A percentile compares a stretch with the other conserved stretches of the same genome.
phyloP scores from a whole-genome alignment of 1,139 yeast genomes.

The Wickerhamomyces sp. region DNA sequence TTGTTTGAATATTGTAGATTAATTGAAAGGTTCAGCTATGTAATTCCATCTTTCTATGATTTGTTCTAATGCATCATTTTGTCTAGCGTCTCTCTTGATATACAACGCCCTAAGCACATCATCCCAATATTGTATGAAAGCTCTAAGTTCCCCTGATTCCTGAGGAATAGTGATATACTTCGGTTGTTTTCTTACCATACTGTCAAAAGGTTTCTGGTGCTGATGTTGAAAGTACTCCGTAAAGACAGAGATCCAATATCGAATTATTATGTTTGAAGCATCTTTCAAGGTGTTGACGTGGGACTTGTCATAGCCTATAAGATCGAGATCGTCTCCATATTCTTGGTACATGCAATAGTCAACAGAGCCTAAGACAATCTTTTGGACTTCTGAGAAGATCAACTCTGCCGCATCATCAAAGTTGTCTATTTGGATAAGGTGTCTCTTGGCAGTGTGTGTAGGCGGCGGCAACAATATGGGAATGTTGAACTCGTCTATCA shows the following conservation, averaged over 20 bases:
- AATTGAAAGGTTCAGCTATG: conserved; percentile 15
- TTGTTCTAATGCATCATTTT: conserved; percentile 35
- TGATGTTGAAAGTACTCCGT: conserved; percentile 35
- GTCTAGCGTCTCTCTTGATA: conserved; percentile 33
- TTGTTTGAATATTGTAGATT: neutral
- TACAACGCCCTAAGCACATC: conserved; percentile 39
- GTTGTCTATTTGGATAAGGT: neutral
- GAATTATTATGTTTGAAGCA: conserved; percentile 37
- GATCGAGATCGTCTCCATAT: conserved; percentile 53
- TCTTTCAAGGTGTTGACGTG: conserved; percentile 34
- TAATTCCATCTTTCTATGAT: conserved; percentile 39
- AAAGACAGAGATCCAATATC: conserved; percentile 59
- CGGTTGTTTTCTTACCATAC: conserved; percentile 26
- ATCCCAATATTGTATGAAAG: conserved; percentile 50
- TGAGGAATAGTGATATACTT: conserved; percentile 29
- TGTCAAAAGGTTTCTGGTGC: conserved; percentile 25
- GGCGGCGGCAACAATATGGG: neutral
- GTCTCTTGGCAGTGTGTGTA: neutral
- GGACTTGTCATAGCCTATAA: conserved; percentile 42
- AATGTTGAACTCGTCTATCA: too few relatives aligned
- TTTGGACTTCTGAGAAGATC: conserved; percentile 38
- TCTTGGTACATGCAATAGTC: conserved; percentile 48
- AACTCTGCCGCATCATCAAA: conserved; percentile 8
- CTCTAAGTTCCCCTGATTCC: conserved; percentile 26
- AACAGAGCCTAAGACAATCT: conserved; percentile 40